Base-by-base conservation (phyloP, 1,284 basidiomycete species). In the Rhizoctonia solani region DNA sequence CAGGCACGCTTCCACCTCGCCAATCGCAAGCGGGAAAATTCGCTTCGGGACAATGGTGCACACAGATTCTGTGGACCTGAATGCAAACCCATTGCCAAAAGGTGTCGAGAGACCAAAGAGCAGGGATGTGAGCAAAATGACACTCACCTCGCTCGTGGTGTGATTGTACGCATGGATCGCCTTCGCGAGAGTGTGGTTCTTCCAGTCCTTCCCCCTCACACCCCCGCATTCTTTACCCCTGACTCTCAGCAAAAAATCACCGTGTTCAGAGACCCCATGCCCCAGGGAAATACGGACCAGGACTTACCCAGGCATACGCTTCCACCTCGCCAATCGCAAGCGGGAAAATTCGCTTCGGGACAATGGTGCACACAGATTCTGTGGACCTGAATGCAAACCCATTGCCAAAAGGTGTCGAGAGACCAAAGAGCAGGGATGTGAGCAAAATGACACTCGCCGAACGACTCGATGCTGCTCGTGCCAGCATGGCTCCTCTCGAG, bases 311-410 rank as follows among this genome's bases (percentile, higher is more conserved):
- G 39, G 32, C 54, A 8, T 56, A 41, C 25, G 39, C 19, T 42
- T 39, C 32, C 30, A 25, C 54, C 19, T 14, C 54, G 2, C 54
- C 54, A 11, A 56, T 56, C n/a, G 54, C 54, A 16, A 27, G 37
- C 9, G 54, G 54, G 5, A n/a, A 25, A 3, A 23, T 56, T 25
- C 41, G 37, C 11, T 41, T 56, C 21, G 54, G 54, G 2, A 42
- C 41, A 25, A 56, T 44, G 39, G 39, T 56, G 3, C 44, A 39
- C 34, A 25, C 37, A 19, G 54, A 56, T n/a, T 56, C 54, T 4
- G 54, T 56, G 9, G 41, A 41, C 37, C 54, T 56, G 37, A 56
- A 56, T n/a, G 54, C 19, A 14, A 39, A 56, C 30, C 54, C 54
- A n/a, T 39, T 25, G 4, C 34, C 54, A 9, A 25, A 56, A 16